These are phyloP conservation scores for Cyclotella cryptica DNA, from an alignment of 108 stramenopile genomes.

Conservation along the genomic window DNA sequence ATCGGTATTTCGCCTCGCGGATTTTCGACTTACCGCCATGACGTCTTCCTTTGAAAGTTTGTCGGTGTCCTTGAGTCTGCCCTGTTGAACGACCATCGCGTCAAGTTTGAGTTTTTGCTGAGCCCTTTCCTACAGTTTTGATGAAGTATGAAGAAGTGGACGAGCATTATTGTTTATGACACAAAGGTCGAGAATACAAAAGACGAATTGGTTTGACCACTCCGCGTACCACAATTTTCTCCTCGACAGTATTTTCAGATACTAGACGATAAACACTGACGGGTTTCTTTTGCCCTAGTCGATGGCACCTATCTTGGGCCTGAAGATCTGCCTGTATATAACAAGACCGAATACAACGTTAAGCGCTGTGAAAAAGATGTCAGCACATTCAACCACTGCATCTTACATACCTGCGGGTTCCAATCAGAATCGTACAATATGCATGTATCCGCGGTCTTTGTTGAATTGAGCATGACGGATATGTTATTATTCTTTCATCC, in stretches of 20 bases:
- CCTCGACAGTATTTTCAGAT: slow-evolving; percentile 97
- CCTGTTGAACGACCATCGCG: slow-evolving; percentile 99
- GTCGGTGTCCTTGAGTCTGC: slow-evolving; percentile 92
- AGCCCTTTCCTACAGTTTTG: slow-evolving; percentile 88
- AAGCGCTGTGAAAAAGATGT: neutral
- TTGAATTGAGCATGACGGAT: neutral
- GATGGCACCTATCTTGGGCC: slow-evolving; percentile 95
- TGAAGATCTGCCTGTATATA: slow-evolving; percentile 91
- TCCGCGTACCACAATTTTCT: slow-evolving; percentile 88
- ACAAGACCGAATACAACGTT: no score
- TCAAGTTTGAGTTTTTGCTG: slow-evolving; percentile 99
- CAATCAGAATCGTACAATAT: slow-evolving; percentile 96
- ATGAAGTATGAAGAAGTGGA: no score
- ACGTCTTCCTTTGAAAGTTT: slow-evolving; percentile 88
- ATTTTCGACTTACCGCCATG: slow-evolving; percentile 41
- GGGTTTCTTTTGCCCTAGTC: slow-evolving; percentile 96
- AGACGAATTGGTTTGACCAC: no score
- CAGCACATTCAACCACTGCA: neutral
- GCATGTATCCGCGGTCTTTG: slow-evolving; percentile 90
- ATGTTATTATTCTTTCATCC: neutral
- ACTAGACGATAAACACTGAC: slow-evolving; percentile 97
- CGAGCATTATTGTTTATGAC: no score
- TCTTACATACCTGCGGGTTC: slow-evolving; percentile 84
- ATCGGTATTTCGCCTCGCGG: neutral
- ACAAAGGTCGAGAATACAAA: no score